Conservation (phyloP, 805 yeast genomes). For the Yamadazyma paraphyllophila region DNA sequence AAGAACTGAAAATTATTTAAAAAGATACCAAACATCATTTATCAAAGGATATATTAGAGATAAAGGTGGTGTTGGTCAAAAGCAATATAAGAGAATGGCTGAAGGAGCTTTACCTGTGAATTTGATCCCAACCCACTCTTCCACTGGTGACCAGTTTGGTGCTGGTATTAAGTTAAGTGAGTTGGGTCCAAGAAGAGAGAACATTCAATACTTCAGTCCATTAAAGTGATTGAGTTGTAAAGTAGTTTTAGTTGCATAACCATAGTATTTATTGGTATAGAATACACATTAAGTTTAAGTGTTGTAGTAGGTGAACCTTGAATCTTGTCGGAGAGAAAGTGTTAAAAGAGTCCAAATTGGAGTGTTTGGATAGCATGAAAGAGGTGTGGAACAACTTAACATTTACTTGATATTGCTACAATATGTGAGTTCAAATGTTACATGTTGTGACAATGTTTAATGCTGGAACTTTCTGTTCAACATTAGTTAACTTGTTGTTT, state of each 20-base stretch:
- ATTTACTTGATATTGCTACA: too few relatives aligned
- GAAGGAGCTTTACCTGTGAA: constrained; percentile 26
- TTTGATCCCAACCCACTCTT: constrained; percentile 41
- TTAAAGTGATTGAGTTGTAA: constrained; percentile 10
- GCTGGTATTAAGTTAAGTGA: constrained; percentile 42
- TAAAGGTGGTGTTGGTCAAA: constrained; percentile 46
- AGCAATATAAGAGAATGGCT: constrained; percentile 34
- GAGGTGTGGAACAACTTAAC: neutral
- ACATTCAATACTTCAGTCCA: constrained; percentile 41
- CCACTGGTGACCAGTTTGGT: constrained; percentile 40
- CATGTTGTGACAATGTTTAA: too few relatives aligned
- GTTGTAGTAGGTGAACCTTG: neutral
- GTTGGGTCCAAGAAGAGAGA: constrained; percentile 47
- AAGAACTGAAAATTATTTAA: constrained; percentile 37
- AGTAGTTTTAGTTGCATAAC: neutral
- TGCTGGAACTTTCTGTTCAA: too few relatives aligned
- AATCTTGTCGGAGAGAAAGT: neutral
- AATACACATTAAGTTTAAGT: constrained; percentile 2
- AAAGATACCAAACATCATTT: constrained; percentile 42
- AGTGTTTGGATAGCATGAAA: neutral
- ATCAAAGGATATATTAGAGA: constrained; percentile 41
- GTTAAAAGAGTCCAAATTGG: neutral
- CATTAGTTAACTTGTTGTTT: too few relatives aligned
- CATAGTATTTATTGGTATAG: neutral
- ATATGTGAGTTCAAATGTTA: too few relatives aligned